phyloP scores from a whole-genome alignment of 2,329 filamentous ascomycete species.

The Ophiosphaerella korrae region DNA sequence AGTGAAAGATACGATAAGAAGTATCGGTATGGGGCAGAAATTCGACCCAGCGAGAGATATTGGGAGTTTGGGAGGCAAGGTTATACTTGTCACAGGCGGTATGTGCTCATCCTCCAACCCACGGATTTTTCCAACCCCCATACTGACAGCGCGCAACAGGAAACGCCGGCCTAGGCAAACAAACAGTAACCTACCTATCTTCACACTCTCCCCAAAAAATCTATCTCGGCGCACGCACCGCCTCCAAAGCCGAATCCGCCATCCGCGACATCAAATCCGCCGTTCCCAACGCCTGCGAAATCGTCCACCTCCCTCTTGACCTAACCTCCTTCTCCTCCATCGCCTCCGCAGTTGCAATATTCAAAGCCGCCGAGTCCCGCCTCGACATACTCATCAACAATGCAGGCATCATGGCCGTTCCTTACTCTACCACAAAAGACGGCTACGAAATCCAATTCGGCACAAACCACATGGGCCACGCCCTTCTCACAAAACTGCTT shows the following conservation, averaged over 20 bases:
- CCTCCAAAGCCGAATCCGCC: conserved; percentile 48
- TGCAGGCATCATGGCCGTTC: conserved; percentile 51
- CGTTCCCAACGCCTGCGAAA: conserved; percentile 41
- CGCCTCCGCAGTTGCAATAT: conserved; percentile 41
- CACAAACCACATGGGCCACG: conserved; percentile 59
- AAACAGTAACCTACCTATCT: conserved; percentile 52
- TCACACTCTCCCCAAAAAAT: conserved; percentile 52
- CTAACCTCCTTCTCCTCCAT: conserved; percentile 51
- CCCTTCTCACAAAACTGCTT: conserved; percentile 54
- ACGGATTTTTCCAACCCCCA: not conserved
- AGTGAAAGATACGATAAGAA: conserved; percentile 5
- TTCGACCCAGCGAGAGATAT: conserved; percentile 36
- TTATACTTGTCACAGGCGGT: conserved; percentile 46
- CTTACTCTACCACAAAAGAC: conserved; percentile 50
- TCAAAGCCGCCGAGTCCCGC: conserved; percentile 43
- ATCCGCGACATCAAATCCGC: conserved; percentile 47
- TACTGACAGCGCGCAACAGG: conserved; percentile 30
- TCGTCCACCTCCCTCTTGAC: conserved; percentile 50
- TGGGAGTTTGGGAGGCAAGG: conserved; percentile 35
- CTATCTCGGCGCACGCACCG: conserved; percentile 54
- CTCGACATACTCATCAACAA: conserved; percentile 56
- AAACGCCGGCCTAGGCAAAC: conserved; percentile 55
- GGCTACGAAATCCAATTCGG: conserved; percentile 59
- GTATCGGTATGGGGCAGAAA: conserved; percentile 19
- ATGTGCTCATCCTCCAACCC: conserved; percentile 6